Evolutionary conservation across 176 grass and related monocot species (phyloP), one percentile per base, ranked within the genome.

Genomic region (Aegilops longissima): DNA sequence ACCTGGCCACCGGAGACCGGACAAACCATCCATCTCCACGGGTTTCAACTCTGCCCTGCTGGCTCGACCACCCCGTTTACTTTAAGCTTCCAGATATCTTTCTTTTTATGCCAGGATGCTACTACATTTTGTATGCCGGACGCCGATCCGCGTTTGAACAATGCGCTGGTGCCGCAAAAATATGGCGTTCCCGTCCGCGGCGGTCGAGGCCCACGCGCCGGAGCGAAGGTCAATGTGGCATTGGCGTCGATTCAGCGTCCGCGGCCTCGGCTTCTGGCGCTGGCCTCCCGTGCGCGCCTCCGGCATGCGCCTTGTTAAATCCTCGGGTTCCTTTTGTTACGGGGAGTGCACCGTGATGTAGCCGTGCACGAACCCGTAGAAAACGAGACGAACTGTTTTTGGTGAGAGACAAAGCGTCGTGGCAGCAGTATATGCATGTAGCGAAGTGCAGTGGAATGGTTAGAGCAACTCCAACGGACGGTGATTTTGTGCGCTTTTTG

Each of bases 201-300:
- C 27, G 1, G 27, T 27, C 27, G 27, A 27, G 27, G 39, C 81
- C 24, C 81, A 84, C 29, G 66, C 66, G 76, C 52, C 72, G 70
- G 78, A 90, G 13, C 63, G 39, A 31, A 73, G 84, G 79, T 79
- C 84, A 79, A 66, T 74, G 81, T 8, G 27, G 52, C 23, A 64
- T 9, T 49, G 27, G 34, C 65, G 62, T 18, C 33, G 5, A 44
- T 79, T 63, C 74, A 64, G 35, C 81, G 0, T 21, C 45, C 54
- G 27, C 34, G 75, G 17, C 20, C 71, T 45, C 51, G 8, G 11
- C 42, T 80, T 42, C 31, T 67, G 44, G 73, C 66, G 81, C 11
- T 64, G 66, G 79, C 67, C 76, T 72, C 31, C 70, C 31, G 25
- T 16, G 33, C 23, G 21, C 66, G 8, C 31, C 2, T 13, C 54